These are phyloP conservation scores for Abrus precatorius DNA, from an alignment of 306 rosid genomes.

Conservation along the genomic window DNA sequence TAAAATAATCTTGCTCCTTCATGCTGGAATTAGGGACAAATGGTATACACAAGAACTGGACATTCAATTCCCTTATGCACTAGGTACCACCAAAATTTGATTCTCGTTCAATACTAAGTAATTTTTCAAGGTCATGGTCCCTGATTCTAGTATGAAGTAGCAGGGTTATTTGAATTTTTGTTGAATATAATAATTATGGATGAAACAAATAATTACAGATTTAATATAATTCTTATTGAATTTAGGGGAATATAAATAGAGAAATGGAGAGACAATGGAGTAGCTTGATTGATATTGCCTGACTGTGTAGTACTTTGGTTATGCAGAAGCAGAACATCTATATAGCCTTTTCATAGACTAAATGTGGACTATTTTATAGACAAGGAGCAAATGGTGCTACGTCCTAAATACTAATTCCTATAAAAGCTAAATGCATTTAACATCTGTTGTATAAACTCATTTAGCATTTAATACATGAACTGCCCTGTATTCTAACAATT, in stretches of 20 bases:
- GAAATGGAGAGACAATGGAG: no score
- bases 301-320: no score
- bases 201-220: neutral
- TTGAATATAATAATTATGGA: no score
- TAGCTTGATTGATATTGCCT: no score
- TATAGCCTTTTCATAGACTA: no score
- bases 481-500: neutral
- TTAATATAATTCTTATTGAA: neutral
- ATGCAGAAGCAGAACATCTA: no score
- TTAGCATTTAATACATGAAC: neutral
- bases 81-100: constrained; percentile 14
- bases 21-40: constrained; percentile 19
- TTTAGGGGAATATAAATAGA: neutral
- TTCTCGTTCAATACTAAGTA: constrained; percentile 17
- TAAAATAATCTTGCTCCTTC: constrained; percentile 21
- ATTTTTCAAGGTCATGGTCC: constrained; percentile 7
- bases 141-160: constrained; percentile 25
- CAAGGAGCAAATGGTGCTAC: neutral
- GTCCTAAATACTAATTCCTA: neutral
- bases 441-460: neutral
- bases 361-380: no score
- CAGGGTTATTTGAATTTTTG: neutral
- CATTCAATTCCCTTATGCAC: neutral
- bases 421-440: neutral
- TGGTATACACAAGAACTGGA: neutral